Evolutionary conservation across 495 filamentous ascomycete species (phyloP).

Genomic region (Bacidia gigantensis): DNA sequence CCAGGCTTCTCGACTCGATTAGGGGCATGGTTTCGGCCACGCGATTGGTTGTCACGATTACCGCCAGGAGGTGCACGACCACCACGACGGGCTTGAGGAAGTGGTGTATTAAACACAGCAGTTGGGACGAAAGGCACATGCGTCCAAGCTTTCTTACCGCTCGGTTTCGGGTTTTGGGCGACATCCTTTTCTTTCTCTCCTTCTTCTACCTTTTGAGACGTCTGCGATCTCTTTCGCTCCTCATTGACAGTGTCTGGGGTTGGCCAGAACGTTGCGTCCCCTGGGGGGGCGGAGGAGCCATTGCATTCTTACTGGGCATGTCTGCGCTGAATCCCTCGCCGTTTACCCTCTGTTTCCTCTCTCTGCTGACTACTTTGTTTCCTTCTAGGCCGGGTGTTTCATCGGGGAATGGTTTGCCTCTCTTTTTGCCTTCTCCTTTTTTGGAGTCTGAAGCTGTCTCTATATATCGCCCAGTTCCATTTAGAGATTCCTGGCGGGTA

Average conservation of each 20-base stretch:
- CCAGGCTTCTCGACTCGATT: constrained; percentile 29
- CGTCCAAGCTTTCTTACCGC: constrained; percentile 61
- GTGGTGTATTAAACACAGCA: constrained; percentile 68
- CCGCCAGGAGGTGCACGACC: constrained; percentile 38
- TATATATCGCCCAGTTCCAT: constrained; percentile 19
- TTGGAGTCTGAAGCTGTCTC: constrained; percentile 22
- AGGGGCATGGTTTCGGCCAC: constrained; percentile 34
- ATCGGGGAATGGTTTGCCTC: constrained; percentile 18
- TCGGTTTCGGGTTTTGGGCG: constrained; percentile 34
- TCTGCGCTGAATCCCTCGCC: constrained; percentile 28
- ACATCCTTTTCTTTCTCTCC: constrained; percentile 36
- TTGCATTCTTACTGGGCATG: background rate
- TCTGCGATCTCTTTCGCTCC: constrained; percentile 56
- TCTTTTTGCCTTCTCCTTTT: constrained; percentile 20
- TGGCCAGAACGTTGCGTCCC: constrained; percentile 72
- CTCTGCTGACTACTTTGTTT: constrained; percentile 22
- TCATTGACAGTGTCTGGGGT: constrained; percentile 71
- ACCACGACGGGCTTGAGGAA: constrained; percentile 52
- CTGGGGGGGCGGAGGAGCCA: constrained; percentile 46
- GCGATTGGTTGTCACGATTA: constrained; percentile 38
- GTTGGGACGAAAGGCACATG: constrained; percentile 59
- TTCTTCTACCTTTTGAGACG: constrained; percentile 50
- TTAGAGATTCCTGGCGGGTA: background rate
- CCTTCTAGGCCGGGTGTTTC: constrained; percentile 19
- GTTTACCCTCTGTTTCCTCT: constrained; percentile 35